Evolutionary conservation across 352 stramenopile species (phyloP).

Genomic region (Phytophthora constricta): DNA sequence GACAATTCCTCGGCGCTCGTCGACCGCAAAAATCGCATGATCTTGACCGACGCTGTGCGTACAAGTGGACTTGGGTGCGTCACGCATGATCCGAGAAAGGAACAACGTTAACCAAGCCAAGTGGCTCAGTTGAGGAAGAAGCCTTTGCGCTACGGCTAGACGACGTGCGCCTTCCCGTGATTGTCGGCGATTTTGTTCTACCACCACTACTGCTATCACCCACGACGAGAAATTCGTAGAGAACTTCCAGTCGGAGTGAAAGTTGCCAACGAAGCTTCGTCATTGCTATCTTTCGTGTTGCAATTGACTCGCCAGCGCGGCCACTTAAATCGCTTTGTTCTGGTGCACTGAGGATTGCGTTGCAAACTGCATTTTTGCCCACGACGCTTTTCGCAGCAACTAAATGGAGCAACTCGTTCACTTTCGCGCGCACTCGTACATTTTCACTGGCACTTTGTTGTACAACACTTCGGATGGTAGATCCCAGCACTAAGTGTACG

Average conservation of each 20-base stretch:
- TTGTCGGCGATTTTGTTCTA: conserved; percentile 25
- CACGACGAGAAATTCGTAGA: conserved; percentile 56
- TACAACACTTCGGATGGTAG: conserved; percentile 74
- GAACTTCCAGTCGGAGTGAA: conserved; percentile 61
- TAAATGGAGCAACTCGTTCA: conserved; percentile 53
- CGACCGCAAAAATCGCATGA: conserved; percentile 53
- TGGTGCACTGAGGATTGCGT: conserved; percentile 71
- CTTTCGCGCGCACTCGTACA: conserved; percentile 63
- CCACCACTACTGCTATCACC: conserved; percentile 23
- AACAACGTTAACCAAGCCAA: conserved; percentile 74
- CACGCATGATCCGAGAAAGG: conserved; percentile 75
- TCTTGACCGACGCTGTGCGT: conserved; percentile 43
- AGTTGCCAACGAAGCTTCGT: conserved; percentile 72
- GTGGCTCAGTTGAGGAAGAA: conserved; percentile 35
- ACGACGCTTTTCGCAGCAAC: conserved; percentile 53
- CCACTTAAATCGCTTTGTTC: conserved; percentile 59
- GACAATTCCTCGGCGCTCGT: conserved; percentile 42
- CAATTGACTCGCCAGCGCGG: conserved; percentile 37
- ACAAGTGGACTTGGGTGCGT: conserved; percentile 62
- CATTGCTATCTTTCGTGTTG: conserved; percentile 51
- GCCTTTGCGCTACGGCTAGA: conserved; percentile 13
- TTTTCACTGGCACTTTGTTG: conserved; percentile 74
- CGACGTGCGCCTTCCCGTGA: conserved; percentile 13
- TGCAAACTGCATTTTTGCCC: conserved; percentile 71
- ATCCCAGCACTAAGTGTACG: conserved; percentile 76